Evolutionary conservation across 129 eudicot genomes (phyloP), one percentile per base, ranked within the genome.

Genomic region (carrot (Daucus carota)): DNA sequence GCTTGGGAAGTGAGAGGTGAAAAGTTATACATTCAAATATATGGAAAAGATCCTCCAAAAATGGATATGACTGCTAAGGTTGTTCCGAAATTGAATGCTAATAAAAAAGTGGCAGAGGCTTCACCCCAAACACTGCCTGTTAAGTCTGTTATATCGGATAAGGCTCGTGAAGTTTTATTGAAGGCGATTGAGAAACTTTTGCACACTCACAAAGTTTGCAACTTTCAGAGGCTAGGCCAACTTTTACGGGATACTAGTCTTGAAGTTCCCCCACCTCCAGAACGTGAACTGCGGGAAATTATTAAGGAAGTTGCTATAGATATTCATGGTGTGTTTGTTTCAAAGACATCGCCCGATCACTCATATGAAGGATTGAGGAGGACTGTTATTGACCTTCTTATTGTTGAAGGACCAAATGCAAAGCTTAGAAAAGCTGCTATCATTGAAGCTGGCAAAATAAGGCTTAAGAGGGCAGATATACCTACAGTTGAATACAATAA

Each of bases 341-440:
- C 77, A 71, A 90, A 81, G 79, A 86, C 97, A 76, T 89, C 98
- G 2, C 77, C 90, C n/a, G 93, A 89, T 44, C 79, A 84, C 78
- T 83, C 97, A 72, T 83, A 76, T 54, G 90, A 94, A 67, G 81
- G 73, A 44, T 82, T 94, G 73, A 91, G 98, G 88, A 85, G 78
- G 65, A 75, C 89, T 72, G 96, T 94, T 54, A 85, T 94, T 75
- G 88, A 87, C 83, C 96, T 91, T 70, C 75, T 91, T 75, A 70
- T 81, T 77, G 98, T 88, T 54, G 84, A 87, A 80, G 96, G 89
- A 50, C 93, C 87, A n/a, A 81, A 80, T 77, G 98, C 87, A 54
- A 87, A 85, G 83, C 93, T 94, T 34, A 94, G 86, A 83, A 94
- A 85, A 88, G 90, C 90, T 28, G 54, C 82, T 20, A 85, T 94